Percentiles rank a stretch among this genome's conserved stretches.
These are phyloP conservation scores for Marasmius tenuissimus DNA, from an alignment of 1,284 basidiomycete species.

Conservation along the genomic window DNA sequence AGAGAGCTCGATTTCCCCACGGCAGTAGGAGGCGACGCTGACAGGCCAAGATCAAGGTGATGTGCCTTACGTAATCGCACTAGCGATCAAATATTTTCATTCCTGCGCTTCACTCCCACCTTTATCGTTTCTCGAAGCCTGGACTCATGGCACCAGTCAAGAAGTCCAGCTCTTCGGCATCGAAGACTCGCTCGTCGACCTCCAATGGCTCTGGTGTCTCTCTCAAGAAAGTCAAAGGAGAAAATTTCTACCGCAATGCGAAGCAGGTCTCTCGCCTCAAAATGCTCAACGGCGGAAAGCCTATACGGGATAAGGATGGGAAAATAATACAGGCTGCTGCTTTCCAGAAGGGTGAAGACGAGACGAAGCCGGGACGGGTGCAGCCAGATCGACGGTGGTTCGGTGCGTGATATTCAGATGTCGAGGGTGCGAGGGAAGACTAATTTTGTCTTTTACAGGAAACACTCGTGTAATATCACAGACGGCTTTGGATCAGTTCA, in stretches of 20 bases:
- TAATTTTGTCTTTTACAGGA: constrained; percentile 45
- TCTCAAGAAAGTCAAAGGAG: constrained; percentile 80
- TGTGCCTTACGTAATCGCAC: no score
- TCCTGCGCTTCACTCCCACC: no score
- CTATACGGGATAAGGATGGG: constrained; percentile 85
- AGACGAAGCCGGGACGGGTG: constrained; percentile 84
- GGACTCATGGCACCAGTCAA: constrained; percentile 56
- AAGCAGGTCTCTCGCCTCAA: constrained; percentile 82
- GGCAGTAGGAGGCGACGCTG: no score
- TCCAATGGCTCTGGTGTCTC: constrained; percentile 45
- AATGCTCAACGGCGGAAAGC: constrained; percentile 90
- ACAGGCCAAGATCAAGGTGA: no score
- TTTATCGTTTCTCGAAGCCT: no score
- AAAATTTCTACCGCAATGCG: constrained; percentile 93
- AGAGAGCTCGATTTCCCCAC: no score
- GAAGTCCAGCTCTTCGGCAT: constrained; percentile 35
- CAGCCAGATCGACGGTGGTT: constrained; percentile 96
- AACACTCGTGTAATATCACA: constrained; percentile 99
- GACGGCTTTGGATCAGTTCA: constrained; percentile 90
- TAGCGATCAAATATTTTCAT: no score
- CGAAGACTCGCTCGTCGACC: constrained; percentile 57
- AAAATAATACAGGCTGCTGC: constrained; percentile 90
- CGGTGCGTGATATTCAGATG: constrained; percentile 53
- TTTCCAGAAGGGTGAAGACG: constrained; percentile 90
- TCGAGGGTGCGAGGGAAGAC: neutral